These are phyloP conservation scores for Bipolaris victoriae DNA, from an alignment of 2,329 filamentous ascomycete genomes.

Conservation along the genomic window DNA sequence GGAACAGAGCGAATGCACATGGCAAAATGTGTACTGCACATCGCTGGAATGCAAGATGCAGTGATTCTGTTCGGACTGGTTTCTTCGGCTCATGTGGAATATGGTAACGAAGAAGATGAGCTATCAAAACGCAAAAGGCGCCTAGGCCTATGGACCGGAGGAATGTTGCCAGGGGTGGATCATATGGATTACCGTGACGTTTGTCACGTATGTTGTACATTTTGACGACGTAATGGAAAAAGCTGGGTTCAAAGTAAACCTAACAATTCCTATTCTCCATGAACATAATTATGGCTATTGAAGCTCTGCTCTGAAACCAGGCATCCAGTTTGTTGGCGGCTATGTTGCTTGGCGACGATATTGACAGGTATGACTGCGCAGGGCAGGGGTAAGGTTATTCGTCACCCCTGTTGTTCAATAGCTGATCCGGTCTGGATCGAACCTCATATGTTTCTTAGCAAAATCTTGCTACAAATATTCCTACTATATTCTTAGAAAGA, in stretches of 20 bases:
- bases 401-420: no score
- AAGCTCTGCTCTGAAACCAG: background rate
- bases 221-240: background rate
- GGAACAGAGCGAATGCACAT: background rate
- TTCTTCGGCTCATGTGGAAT: background rate
- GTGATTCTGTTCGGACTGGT: background rate
- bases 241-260: background rate
- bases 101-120: background rate
- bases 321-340: background rate
- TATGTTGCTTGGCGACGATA: no score
- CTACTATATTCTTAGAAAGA: no score
- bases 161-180: background rate
- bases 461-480: no score
- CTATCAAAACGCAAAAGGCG: background rate
- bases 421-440: no score
- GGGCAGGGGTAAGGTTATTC: no score
- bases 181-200: background rate
- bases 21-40: background rate
- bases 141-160: background rate
- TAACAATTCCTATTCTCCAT: background rate
- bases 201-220: background rate
- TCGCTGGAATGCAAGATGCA: background rate
- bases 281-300: background rate
- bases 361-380: no score
- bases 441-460: no score